Evolutionary conservation across 1,284 basidiomycete genomes (phyloP), one percentile per base, ranked within the genome.

Genomic region (Calocybe gambosa): DNA sequence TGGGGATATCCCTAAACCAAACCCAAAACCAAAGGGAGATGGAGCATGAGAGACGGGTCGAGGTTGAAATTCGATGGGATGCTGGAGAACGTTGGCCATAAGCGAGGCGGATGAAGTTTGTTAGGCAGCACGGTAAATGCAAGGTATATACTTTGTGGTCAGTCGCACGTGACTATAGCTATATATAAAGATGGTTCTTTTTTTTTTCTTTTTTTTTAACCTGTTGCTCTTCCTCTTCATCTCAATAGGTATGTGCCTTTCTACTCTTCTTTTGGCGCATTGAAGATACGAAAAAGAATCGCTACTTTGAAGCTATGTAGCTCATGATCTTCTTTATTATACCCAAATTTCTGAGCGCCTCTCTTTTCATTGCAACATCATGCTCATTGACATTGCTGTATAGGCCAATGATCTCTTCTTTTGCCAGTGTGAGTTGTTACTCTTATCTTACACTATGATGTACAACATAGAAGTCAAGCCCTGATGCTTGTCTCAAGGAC

Each of bases 391-490:
- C 49, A 43, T 48, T 41, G 36, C 18, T 33, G 50, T 15, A 45
- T 40, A 44, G 39, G 35, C 29, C 31, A 35, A 35, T 36, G 29
- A 15, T 23, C 10, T 19, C 12, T 16, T 45, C 36, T 26, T 10
- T 19, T 36, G 21, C 37, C 26, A n/a, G 36, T n/a, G 28, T 25
- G 10, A 29, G 41, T n/a, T 35, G 40, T 26, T 39, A 54, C 45
- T 18, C 5, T 50, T 56, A 39, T 28, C 29, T 33, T 47, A 46
- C 52, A 4, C 4, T 23, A 72, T 76, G 85, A 85, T 84, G 53
- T 74, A 73, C 62, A 77, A 75, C 70, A 80, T 87, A 86, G 84
- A 82, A 87, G 85, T 89, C 85, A 89, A 89, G 85, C 85, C 71
- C 85, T 82, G 82, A 88, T 63, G 69, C 8, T 67, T 65, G 75